These are phyloP conservation scores for Diospyros lotus DNA, from an alignment of 148 eudicot genomes.

Conservation along the genomic window DNA sequence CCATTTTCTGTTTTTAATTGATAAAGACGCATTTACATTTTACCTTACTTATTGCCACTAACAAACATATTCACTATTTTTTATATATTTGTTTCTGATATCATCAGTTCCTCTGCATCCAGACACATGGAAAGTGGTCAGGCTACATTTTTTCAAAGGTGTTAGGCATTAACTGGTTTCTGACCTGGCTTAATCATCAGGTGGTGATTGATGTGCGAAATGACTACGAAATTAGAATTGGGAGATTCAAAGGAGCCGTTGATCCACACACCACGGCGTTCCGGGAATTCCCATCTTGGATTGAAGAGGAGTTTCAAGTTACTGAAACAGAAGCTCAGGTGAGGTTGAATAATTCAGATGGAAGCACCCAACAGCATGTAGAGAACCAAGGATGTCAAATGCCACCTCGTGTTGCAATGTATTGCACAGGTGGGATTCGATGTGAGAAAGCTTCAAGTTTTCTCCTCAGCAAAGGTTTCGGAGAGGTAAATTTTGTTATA, in stretches of 20 bases:
- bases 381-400: constrained; percentile 30
- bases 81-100: no score
- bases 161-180: constrained; percentile 10
- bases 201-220: constrained; percentile 96
- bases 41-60: background rate
- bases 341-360: constrained; percentile 23
- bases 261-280: constrained; percentile 87
- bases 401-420: constrained; percentile 91
- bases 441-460: constrained; percentile 97
- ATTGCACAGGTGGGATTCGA: constrained; percentile 97
- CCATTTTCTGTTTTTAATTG: background rate
- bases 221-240: constrained; percentile 86
- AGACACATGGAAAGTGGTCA: background rate
- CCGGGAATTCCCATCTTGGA: constrained; percentile 93
- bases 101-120: background rate
- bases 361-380: constrained; percentile 23
- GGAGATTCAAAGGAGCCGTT: constrained; percentile 89
- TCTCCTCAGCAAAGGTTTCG: constrained; percentile 84
- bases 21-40: background rate
- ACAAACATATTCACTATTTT: background rate
- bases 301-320: constrained; percentile 47
- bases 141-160: background rate
- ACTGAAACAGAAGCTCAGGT: constrained; percentile 36
- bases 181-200: constrained; percentile 26
- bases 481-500: constrained; percentile 48